Evolutionary conservation across 805 yeast species (phyloP).

Genomic region (Starmerella gropengiesseri): DNA sequence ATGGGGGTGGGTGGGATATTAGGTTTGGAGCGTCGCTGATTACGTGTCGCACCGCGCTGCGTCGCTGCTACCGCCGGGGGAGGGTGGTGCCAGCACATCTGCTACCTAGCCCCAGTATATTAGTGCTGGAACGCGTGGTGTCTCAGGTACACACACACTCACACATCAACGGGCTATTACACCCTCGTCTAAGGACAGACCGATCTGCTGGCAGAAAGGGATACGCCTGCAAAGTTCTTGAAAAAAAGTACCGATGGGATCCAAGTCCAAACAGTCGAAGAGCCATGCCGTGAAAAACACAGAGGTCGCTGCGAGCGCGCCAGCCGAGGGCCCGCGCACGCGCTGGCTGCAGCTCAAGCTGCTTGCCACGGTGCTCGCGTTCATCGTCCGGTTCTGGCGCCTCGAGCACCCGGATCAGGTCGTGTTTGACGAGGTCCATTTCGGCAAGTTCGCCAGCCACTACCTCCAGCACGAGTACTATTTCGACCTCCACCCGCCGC

Average conservation of each 20-base stretch:
- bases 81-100: too few species aligned
- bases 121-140: too few species aligned
- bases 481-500: constrained; percentile 95
- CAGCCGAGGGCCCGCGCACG: neutral
- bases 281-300: neutral
- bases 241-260: neutral
- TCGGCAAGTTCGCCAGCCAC: constrained; percentile 91
- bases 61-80: too few species aligned
- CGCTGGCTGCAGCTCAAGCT: constrained; percentile 9
- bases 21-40: neutral
- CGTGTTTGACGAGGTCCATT: constrained; percentile 79
- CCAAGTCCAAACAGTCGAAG: neutral
- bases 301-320: neutral
- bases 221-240: too few species aligned
- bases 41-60: constrained; percentile 3
- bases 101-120: too few species aligned
- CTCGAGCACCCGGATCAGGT: constrained; percentile 82
- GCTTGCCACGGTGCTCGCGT: constrained; percentile 43
- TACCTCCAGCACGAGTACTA: constrained; percentile 81
- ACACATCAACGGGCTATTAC: too few species aligned
- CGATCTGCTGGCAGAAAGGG: constrained; percentile 2
- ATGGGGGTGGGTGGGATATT: too few species aligned
- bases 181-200: neutral
- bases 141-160: too few species aligned
- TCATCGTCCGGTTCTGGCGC: constrained; percentile 60